phyloP scores from a whole-genome alignment of 306 rosid species.

The Trifolium subterraneum region DNA sequence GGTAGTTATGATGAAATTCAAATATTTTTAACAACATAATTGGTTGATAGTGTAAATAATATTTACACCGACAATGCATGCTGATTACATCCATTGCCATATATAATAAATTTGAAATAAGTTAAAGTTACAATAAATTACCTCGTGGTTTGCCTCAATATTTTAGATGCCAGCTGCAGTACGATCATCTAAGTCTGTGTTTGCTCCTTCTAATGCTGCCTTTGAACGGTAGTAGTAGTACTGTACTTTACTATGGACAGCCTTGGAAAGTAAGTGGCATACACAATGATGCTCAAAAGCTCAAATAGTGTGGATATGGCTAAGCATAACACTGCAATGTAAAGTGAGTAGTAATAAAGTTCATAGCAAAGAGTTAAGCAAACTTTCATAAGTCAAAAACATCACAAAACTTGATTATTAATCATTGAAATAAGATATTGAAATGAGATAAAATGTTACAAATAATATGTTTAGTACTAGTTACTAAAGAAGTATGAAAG shows the following conservation, averaged over 20 bases:
- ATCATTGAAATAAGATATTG: too few relatives aligned
- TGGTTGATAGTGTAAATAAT: neutral
- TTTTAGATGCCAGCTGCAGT: slow-evolving; percentile 45
- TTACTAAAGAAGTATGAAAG: too few relatives aligned
- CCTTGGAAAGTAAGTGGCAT: slow-evolving; percentile 68
- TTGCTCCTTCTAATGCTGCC: slow-evolving; percentile 81
- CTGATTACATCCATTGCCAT: neutral
- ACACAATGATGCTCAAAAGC: slow-evolving; percentile 64
- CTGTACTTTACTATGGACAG: slow-evolving; percentile 74
- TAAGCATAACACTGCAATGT: slow-evolving; percentile 66
- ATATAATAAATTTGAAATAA: neutral
- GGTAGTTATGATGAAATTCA: too few relatives aligned
- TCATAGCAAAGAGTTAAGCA: neutral
- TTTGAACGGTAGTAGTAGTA: slow-evolving; percentile 70
- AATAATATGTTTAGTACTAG: too few relatives aligned
- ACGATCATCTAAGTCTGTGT: slow-evolving; percentile 56
- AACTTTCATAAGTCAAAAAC: neutral
- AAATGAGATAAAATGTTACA: too few relatives aligned
- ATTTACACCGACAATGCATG: neutral
- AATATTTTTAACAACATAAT: too few relatives aligned
- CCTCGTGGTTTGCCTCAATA: slow-evolving; percentile 37
- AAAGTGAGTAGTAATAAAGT: neutral
- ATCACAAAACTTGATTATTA: neutral
- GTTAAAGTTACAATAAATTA: slow-evolving; percentile 26
- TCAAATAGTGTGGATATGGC: slow-evolving; percentile 60